Percentiles rank a stretch among this genome's conserved stretches.
phyloP scores from a whole-genome alignment of 805 yeast species.

The Starmerella tilneyi region DNA sequence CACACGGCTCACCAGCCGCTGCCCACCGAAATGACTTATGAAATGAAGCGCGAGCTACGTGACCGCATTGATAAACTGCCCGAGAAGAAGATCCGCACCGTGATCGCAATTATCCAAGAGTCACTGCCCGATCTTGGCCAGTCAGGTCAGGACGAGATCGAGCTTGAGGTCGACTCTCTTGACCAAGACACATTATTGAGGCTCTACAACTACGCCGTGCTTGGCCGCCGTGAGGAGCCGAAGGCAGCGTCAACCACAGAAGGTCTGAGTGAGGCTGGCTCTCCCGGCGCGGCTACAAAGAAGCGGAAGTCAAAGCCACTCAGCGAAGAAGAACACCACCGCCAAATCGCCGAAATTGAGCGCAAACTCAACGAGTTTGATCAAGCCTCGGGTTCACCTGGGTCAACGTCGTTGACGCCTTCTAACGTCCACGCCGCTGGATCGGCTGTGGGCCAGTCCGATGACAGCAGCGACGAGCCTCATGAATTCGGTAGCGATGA shows the following conservation, averaged over 20 bases:
- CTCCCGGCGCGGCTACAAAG: conserved; percentile 9
- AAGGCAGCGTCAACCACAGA: conserved; percentile 18
- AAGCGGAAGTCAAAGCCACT: conserved; percentile 47
- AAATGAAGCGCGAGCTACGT: conserved; percentile 89
- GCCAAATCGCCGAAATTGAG: conserved; percentile 60
- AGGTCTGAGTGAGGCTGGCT: conserved; percentile 4
- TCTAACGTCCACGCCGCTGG: conserved; percentile 17
- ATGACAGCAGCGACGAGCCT: conserved; percentile 26
- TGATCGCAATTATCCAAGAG: conserved; percentile 74
- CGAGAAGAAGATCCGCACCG: conserved; percentile 73
- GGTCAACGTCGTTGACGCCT: conserved; percentile 2
- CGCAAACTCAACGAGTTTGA: conserved; percentile 68
- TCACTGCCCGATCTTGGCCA: conserved; percentile 51
- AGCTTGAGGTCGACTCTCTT: conserved; percentile 86
- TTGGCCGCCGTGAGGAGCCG: conserved; percentile 22
- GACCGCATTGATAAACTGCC: conserved; percentile 67
- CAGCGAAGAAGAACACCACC: conserved; percentile 54
- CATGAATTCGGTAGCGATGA: conserved; percentile 11
- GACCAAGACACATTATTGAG: conserved; percentile 75
- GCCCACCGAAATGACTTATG: conserved; percentile 57
- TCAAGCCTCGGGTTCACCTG: conserved; percentile 22
- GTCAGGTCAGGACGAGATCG: conserved; percentile 78
- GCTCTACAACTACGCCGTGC: conserved; percentile 70
- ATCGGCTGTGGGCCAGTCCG: conserved; percentile 22
- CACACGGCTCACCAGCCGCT: conserved; percentile 7